Percentiles rank a stretch among this genome's conserved stretches.
phyloP scores from a whole-genome alignment of 495 filamentous ascomycete species.

The Xylaria telfairii region DNA sequence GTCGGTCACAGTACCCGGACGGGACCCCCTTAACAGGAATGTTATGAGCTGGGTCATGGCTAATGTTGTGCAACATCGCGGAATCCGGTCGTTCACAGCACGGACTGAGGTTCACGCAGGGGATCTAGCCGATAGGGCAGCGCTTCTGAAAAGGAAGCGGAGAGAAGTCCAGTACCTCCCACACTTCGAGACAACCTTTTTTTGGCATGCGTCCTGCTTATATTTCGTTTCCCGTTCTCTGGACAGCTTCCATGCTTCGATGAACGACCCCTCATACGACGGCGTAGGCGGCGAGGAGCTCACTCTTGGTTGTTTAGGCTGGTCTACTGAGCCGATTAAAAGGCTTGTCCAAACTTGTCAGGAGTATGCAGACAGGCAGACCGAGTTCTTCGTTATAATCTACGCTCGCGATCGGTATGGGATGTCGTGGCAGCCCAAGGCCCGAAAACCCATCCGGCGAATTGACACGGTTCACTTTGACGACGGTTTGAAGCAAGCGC shows the following conservation, averaged over 20 bases:
- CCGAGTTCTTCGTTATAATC: constrained; percentile 52
- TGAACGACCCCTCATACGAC: constrained; percentile 42
- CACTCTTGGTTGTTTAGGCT: constrained; percentile 53
- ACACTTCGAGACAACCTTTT: constrained; percentile 52
- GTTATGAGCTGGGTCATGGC: constrained; percentile 52
- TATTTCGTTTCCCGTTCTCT: constrained; percentile 50
- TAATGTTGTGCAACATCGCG: constrained; percentile 43
- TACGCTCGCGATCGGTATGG: constrained; percentile 44
- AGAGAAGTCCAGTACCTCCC: constrained; percentile 53
- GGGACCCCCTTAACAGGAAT: constrained; percentile 51
- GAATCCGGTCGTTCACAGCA: constrained; percentile 49
- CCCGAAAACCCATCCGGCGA: constrained; percentile 51
- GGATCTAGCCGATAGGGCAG: constrained; percentile 42
- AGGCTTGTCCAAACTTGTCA: constrained; percentile 48
- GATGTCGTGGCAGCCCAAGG: constrained; percentile 50
- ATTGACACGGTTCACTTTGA: constrained; percentile 57
- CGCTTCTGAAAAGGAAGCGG: constrained; percentile 49
- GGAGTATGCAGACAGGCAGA: constrained; percentile 54
- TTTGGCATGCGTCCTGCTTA: constrained; percentile 48
- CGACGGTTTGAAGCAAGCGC: constrained; percentile 64
- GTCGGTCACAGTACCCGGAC: constrained; percentile 47
- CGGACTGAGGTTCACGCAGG: constrained; percentile 44
- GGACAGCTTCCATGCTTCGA: constrained; percentile 48
- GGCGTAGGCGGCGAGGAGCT: constrained; percentile 50
- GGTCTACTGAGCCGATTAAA: constrained; percentile 54